Evolutionary conservation across 345 rosid genomes (phyloP).

Genomic region (Brassica rapa): DNA sequence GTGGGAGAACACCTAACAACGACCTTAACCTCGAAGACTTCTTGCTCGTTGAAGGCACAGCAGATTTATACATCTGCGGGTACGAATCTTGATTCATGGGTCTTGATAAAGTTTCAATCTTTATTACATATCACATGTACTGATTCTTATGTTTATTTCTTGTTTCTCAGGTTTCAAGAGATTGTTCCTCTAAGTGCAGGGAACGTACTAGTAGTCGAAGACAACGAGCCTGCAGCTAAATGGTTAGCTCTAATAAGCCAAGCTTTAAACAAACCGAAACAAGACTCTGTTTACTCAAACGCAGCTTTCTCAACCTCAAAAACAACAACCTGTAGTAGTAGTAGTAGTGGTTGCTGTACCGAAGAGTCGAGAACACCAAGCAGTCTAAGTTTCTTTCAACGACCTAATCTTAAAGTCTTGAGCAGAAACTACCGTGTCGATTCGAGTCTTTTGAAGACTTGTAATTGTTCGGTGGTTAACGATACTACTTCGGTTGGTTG

Average conservation of each 20-base stretch:
- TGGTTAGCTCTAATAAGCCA: slow-evolving; percentile 87
- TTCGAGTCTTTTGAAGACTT: slow-evolving; percentile 65
- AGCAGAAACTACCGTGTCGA: slow-evolving; percentile 67
- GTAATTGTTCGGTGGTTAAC: slow-evolving; percentile 58
- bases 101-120: background rate
- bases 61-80: slow-evolving; percentile 94
- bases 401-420: slow-evolving; percentile 73
- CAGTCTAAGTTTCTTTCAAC: slow-evolving; percentile 61
- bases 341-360: slow-evolving; percentile 15
- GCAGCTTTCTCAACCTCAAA: slow-evolving; percentile 44
- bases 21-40: slow-evolving; percentile 84
- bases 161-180: slow-evolving; percentile 83
- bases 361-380: slow-evolving; percentile 54
- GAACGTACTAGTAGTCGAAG: slow-evolving; percentile 82
- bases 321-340: slow-evolving; percentile 10
- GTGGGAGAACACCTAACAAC: slow-evolving; percentile 73
- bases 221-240: slow-evolving; percentile 94
- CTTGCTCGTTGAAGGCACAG: slow-evolving; percentile 73
- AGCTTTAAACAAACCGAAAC: slow-evolving; percentile 66
- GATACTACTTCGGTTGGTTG: slow-evolving; percentile 29
- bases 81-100: slow-evolving; percentile 41
- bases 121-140: background rate
- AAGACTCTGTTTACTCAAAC: slow-evolving; percentile 40
- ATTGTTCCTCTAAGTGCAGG: slow-evolving; percentile 96
- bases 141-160: background rate